phyloP scores from a whole-genome alignment of 75 land plant species.

The Pinus albicaulis region DNA sequence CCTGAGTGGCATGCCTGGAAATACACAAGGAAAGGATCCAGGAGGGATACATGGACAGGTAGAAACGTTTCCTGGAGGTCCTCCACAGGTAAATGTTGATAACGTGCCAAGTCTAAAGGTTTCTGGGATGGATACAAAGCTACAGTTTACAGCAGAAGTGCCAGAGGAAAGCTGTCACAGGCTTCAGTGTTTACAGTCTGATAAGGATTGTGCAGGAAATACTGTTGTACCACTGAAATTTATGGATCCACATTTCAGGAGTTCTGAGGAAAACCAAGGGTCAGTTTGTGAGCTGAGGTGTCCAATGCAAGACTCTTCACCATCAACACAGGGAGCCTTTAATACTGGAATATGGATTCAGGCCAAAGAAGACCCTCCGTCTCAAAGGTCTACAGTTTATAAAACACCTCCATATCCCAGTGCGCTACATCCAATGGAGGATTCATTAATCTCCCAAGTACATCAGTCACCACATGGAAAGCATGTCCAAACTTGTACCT shows the following conservation, averaged over 20 bases:
- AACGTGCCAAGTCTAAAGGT: not conserved
- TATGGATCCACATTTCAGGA: not conserved
- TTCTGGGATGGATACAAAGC: constrained; percentile 29
- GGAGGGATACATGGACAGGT: constrained; percentile 8
- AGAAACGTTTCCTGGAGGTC: not conserved
- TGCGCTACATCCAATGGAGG: not conserved
- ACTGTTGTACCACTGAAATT: not conserved
- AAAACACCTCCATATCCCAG: not conserved
- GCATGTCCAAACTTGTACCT: not conserved
- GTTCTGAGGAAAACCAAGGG: not conserved
- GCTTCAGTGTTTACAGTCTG: constrained; percentile 6
- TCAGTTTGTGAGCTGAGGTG: not conserved
- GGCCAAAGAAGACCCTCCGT: not conserved
- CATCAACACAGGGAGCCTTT: not conserved
- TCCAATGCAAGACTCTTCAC: not conserved
- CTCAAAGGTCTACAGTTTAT: not conserved
- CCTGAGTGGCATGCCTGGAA: constrained; percentile 19
- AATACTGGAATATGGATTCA: constrained; percentile 10
- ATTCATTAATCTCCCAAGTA: not conserved
- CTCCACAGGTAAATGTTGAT: not conserved
- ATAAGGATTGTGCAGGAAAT: not conserved
- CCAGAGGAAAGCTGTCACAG: constrained; percentile 4
- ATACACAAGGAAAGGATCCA: constrained; percentile 38
- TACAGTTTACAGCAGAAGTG: constrained; percentile 32
- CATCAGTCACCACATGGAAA: not conserved